These are phyloP conservation scores for Colletotrichum sidae DNA, from an alignment of 2,329 filamentous ascomycete species.

Conservation along the genomic window DNA sequence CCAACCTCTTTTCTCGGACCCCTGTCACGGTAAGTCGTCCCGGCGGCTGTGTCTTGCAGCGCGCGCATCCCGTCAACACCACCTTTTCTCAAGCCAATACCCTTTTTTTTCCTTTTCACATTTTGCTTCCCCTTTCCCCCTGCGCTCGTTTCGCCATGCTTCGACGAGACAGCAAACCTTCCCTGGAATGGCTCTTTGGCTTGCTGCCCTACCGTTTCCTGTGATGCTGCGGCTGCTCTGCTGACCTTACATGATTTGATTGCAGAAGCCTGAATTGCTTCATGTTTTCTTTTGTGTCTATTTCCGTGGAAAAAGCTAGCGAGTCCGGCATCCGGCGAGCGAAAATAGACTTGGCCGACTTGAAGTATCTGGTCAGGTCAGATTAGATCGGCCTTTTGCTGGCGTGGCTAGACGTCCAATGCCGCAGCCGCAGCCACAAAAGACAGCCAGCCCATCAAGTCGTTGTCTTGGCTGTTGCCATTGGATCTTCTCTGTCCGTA, in stretches of 20 bases:
- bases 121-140: not conserved
- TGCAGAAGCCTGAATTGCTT: slow-evolving; percentile 2
- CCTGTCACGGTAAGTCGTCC: slow-evolving; percentile 22
- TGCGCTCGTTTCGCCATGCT: slow-evolving; percentile 10
- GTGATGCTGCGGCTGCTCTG: slow-evolving; percentile 5
- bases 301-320: slow-evolving; percentile 9
- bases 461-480: not conserved
- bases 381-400: slow-evolving; percentile 7
- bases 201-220: not conserved
- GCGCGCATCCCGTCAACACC: slow-evolving; percentile 12
- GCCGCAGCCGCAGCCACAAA: slow-evolving; percentile 5
- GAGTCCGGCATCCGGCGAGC: slow-evolving; percentile 29
- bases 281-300: slow-evolving; percentile 12
- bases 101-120: not conserved
- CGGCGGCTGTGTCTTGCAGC: slow-evolving; percentile 30
- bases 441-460: slow-evolving; percentile 5
- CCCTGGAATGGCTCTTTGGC: not conserved
- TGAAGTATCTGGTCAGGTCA: slow-evolving; percentile 21
- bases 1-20: slow-evolving; percentile 2
- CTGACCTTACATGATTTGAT: slow-evolving; percentile 11
- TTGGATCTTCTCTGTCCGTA: not conserved
- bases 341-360: slow-evolving; percentile 28
- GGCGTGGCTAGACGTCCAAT: slow-evolving; percentile 1
- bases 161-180: slow-evolving; percentile 6
- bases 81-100: slow-evolving; percentile 2